phyloP scores from a whole-genome alignment of 129 eudicot genomes.

The Artemisia tridentata region DNA sequence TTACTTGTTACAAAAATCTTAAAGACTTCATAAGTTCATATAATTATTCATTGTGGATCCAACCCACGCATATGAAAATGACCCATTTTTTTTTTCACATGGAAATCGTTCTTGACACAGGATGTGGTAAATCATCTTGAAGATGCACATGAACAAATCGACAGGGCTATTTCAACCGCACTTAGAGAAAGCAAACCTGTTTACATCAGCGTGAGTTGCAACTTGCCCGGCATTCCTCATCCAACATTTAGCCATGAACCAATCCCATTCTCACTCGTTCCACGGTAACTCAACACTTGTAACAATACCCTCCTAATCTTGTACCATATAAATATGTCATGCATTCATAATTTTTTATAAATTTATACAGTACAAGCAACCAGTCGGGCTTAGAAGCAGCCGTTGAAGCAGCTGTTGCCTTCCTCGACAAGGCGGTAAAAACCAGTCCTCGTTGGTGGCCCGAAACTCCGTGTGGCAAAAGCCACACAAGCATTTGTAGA shows the following conservation, averaged over 20 bases:
- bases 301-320: background rate
- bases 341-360: background rate
- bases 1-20: too few relatives aligned
- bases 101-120: conserved; percentile 10
- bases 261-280: conserved; percentile 43
- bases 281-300: conserved; percentile 31
- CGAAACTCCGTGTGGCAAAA: conserved; percentile 56
- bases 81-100: background rate
- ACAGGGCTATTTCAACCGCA: conserved; percentile 63
- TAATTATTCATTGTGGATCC: too few relatives aligned
- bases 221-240: conserved; percentile 53
- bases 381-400: conserved; percentile 52
- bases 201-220: conserved; percentile 59
- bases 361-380: conserved; percentile 42
- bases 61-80: too few relatives aligned
- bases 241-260: conserved; percentile 59
- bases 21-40: too few relatives aligned
- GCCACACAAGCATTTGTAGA: conserved; percentile 49
- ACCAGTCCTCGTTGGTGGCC: conserved; percentile 63
- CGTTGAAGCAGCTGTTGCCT: conserved; percentile 48
- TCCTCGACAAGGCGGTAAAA: conserved; percentile 63
- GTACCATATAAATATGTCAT: background rate
- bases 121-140: conserved; percentile 58
- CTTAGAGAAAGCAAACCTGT: conserved; percentile 66
- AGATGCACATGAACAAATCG: conserved; percentile 60